Evolutionary conservation across 345 rosid species (phyloP).

Genomic region (Geranium brycei): DNA sequence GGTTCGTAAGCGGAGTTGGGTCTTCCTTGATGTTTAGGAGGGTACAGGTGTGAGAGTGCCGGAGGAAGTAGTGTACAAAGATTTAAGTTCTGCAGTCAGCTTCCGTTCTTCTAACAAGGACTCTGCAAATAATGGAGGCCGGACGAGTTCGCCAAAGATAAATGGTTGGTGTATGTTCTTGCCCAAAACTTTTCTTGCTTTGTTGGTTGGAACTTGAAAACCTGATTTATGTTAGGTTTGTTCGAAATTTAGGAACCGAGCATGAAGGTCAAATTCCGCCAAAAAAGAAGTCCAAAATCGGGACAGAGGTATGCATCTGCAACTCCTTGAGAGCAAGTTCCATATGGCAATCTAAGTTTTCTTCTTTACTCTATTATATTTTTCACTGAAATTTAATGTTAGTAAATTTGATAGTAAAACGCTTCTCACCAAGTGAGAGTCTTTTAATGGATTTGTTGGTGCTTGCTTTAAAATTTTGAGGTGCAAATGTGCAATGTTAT

Average conservation of each 20-base stretch:
- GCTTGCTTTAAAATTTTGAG: not conserved
- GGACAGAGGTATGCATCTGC: not conserved
- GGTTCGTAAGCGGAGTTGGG: not conserved
- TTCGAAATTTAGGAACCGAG: not conserved
- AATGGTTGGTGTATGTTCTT: conserved; percentile 27
- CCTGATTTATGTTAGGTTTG: not conserved
- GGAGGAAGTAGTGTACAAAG: conserved; percentile 44
- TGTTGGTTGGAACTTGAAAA: not conserved
- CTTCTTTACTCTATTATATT: not conserved
- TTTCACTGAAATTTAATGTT: not conserved
- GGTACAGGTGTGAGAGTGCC: conserved; percentile 57
- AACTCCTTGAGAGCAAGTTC: not conserved
- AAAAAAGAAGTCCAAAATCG: not conserved
- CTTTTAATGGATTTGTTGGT: too few relatives aligned
- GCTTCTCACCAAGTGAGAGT: too few relatives aligned
- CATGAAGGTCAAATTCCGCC: not conserved
- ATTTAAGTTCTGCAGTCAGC: conserved; percentile 28
- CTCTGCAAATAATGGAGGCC: conserved; percentile 17
- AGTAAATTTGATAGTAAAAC: too few relatives aligned
- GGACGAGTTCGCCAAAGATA: conserved; percentile 13
- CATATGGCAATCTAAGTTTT: too few relatives aligned
- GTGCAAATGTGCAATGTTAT: not conserved
- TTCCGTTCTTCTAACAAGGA: conserved; percentile 18
- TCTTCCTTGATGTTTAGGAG: conserved; percentile 33
- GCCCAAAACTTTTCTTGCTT: not conserved